Evolutionary conservation across 2,329 filamentous ascomycete genomes (phyloP), one percentile per base, ranked within the genome.

Genomic region (Ceratocystis huliohia): DNA sequence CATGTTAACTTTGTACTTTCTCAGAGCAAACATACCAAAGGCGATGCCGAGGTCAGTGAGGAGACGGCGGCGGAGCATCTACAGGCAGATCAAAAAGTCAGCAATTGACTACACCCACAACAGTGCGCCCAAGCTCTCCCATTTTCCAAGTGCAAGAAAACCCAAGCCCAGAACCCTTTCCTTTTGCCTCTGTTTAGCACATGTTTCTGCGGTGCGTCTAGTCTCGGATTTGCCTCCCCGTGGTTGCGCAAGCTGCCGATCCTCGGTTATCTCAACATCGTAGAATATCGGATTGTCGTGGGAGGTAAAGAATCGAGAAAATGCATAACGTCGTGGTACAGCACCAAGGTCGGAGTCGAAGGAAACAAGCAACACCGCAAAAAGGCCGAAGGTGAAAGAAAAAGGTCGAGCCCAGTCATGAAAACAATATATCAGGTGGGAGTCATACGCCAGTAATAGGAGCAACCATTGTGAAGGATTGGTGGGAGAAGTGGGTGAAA

Each of bases 31-130:
- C 81, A 69, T 78, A 84, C 82, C 81, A 68, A 85, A 77, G 70
- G 77, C 81, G 73, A 84, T 79, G 67, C 76, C 72, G 68, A 85
- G 77, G 73, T 85, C 82, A 70, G 80, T 74, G 72, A 85, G 77
- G 74, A 85, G 80, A 74, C 78, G 78, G 74, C 81, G 79, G 76
- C 81, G 81, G 75, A 85, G 80, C 80, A 84, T 85, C 82, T 85
- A 68, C 69, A 59, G 33, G 2, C 45, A 46, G 15, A 59, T 20
- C n/a, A 25, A 46, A 59, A 65, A 28, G 67, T 66, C 53, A 67
- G 66, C 33, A 17, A 61, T 44, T 66, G 33, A 20, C 44, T 25
- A 46, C 25, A 37, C 50, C 28, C 37, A 5, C 63, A 62, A 10
- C 30, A 25, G n/a, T 15, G 37, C 61, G 44, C 25, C 45, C 56